phyloP scores from a whole-genome alignment of 306 rosid species.

The Corylus heterophylla region DNA sequence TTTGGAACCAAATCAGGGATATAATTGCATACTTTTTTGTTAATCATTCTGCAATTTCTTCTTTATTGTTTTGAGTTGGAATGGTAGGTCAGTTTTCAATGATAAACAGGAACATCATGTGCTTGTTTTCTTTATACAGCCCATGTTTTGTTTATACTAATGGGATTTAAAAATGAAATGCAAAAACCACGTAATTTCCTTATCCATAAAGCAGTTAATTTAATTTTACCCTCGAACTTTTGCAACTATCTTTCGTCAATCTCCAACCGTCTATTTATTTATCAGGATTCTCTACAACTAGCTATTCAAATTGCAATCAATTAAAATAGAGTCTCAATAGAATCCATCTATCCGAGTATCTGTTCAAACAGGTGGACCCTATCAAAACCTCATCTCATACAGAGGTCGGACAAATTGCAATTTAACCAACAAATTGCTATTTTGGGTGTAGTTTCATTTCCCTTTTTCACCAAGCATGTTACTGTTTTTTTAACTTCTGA shows the following conservation, averaged over 20 bases:
- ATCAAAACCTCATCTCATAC: no score
- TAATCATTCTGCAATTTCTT: neutral
- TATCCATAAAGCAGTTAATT: neutral
- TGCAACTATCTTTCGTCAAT: neutral
- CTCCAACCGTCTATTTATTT: neutral
- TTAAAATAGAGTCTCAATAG: no score
- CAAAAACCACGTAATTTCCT: neutral
- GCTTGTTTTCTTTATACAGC: neutral
- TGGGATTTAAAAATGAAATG: neutral
- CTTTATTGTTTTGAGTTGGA: neutral
- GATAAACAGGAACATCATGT: neutral
- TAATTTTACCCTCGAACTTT: neutral
- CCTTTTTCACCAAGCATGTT: neutral
- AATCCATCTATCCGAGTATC: no score
- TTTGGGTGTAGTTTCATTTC: no score
- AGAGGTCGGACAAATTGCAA: no score
- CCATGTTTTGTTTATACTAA: neutral
- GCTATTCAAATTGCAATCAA: no score
- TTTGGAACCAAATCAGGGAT: no score
- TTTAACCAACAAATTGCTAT: no score
- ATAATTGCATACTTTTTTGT: no score
- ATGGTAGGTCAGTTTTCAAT: neutral
- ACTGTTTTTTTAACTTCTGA: neutral
- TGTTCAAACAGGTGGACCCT: no score
- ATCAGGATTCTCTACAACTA: no score